Base-by-base conservation (phyloP, 495 filamentous ascomycete species). In the Podospora pseudocomata region DNA sequence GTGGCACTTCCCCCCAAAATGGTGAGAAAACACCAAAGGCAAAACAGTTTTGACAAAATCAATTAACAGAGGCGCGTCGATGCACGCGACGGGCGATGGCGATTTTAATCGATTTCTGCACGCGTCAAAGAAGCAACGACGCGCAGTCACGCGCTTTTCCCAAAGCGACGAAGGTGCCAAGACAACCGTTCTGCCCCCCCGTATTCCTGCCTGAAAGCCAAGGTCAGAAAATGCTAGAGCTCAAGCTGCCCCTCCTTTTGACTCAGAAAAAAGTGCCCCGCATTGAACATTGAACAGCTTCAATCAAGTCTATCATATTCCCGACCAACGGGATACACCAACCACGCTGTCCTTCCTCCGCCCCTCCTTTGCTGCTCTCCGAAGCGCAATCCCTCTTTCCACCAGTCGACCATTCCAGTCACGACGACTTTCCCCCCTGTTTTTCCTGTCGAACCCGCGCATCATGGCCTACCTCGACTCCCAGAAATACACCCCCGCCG, bases 401-500 rank as follows among this genome's bases (percentile, higher is more conserved):
- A 11, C 59, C 72, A n/a, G 66, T 79, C 27, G 75, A 60, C 62
- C 65, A 68, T 64, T 69, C 26, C 55, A 23, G 7, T 71, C 19
- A 53, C 57, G 4, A 30, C 62, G 74, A 66, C 64, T 70, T 23
- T 2, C 23, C 23, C 1, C 23, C 23, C 64, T 71, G 68, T 26
- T 60, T 26, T 60, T 72, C 18, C 64, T 68, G 53, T 19, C n/a
- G 19, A 68, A 67, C 70, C 56, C 62, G 59, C 69, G 71, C 71
- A 80, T 73, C 75, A 86, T 86, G 84, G 77, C 84, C 49, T 86
- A 92, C 72, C 91, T 94, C 82, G 82, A 88, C 63, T 76, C 84
- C 67, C 85, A 84, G 72, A 87, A 85, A 70, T 96, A 94, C 79
- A 87, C 86, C 65, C 82, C 86, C 70, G 81, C 86, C 67, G 94